A percentile compares a stretch with the other conserved stretches of the same genome.
Evolutionary conservation across 2,329 filamentous ascomycete genomes (phyloP).

Genomic region (Blumeriella jaapii): DNA sequence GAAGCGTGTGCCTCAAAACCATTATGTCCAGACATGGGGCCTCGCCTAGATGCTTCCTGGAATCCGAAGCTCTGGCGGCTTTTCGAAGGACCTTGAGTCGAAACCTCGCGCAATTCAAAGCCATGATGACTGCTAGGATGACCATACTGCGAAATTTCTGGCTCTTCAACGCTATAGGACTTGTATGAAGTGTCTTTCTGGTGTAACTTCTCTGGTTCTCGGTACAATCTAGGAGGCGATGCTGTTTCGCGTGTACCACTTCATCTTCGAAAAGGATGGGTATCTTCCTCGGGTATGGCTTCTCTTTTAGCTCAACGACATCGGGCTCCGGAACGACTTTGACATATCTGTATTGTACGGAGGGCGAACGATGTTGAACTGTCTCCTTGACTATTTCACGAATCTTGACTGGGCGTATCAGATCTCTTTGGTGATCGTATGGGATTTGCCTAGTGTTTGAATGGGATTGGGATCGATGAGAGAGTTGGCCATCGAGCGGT

Average conservation of each 20-base stretch:
- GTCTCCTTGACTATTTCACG: slow-evolving; percentile 3
- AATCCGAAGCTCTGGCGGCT: too few relatives aligned
- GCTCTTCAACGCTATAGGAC: slow-evolving; percentile 1
- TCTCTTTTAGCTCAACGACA: slow-evolving; percentile 1
- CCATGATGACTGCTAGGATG: not conserved
- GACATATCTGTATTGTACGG: slow-evolving; percentile 8
- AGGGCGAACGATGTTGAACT: slow-evolving; percentile 4
- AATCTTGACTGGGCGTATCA: not conserved
- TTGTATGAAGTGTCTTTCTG: slow-evolving; percentile 1
- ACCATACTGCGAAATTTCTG: not conserved
- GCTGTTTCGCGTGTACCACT: not conserved
- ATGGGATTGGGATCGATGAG: not conserved
- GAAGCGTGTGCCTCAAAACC: not conserved
- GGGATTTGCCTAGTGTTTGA: not conserved
- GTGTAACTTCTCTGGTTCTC: not conserved
- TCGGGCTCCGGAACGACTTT: not conserved
- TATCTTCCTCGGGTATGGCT: not conserved
- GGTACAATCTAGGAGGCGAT: not conserved
- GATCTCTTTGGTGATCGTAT: not conserved
- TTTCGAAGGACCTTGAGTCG: slow-evolving; percentile 1
- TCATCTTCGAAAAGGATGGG: slow-evolving; percentile 1
- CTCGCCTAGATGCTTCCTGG: too few relatives aligned
- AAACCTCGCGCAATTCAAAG: not conserved
- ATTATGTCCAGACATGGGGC: too few relatives aligned
- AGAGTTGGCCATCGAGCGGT: not conserved